A percentile compares a stretch with the other conserved stretches of the same genome.
Evolutionary conservation across 2,329 filamentous ascomycete genomes (phyloP).

Genomic region (Pseudopyrenochaeta lycopersici): DNA sequence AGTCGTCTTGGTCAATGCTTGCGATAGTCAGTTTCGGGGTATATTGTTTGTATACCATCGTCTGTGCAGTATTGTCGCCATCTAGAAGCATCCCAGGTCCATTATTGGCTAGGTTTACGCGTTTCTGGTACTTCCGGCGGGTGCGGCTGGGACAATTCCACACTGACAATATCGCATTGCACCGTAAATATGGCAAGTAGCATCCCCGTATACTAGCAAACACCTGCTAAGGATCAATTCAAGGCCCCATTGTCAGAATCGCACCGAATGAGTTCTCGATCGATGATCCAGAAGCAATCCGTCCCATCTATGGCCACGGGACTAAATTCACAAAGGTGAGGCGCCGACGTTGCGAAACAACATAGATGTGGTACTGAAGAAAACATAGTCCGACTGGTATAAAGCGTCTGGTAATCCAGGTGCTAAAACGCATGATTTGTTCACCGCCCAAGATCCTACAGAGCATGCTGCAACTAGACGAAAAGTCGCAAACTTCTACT

Average conservation of each 20-base stretch:
- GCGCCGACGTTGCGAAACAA: constrained; percentile 38
- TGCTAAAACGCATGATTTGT: constrained; percentile 16
- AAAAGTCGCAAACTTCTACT: constrained; percentile 47
- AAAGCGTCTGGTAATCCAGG: not conserved
- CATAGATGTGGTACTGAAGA: no score
- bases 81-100: not conserved
- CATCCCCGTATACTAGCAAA: no score
- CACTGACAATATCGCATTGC: not conserved
- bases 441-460: constrained; percentile 40
- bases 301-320: not conserved
- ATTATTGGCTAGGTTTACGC: not conserved
- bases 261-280: not conserved
- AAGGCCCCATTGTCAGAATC: not conserved
- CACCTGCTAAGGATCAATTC: not conserved
- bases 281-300: not conserved
- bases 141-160: not conserved
- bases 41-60: not conserved
- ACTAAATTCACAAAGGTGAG: not conserved
- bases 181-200: not conserved
- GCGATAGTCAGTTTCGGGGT: not conserved
- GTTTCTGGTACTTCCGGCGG: not conserved
- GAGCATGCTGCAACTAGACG: constrained; percentile 47
- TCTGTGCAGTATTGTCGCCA: not conserved
- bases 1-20: not conserved
- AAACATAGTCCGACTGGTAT: not conserved